phyloP scores from a whole-genome alignment of 2,329 filamentous ascomycete species.

The Aspergillus oerlinghausenensis region DNA sequence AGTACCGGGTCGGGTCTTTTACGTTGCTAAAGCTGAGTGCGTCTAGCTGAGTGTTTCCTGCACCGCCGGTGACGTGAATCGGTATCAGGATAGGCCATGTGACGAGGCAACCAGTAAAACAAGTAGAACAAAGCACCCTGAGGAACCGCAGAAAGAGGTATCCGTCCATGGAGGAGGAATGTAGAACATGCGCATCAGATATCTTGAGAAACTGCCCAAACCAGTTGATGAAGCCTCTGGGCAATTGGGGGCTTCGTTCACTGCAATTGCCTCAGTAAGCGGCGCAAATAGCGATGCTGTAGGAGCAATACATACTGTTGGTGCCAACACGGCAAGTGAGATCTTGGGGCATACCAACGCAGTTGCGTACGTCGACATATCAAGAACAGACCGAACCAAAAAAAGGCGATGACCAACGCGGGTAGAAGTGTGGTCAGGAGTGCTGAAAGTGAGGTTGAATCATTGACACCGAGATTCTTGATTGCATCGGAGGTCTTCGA shows the following conservation, averaged over 20 bases:
- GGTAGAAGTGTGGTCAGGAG: constrained; percentile 48
- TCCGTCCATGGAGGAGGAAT: constrained; percentile 84
- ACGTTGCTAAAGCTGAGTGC: constrained; percentile 78
- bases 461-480: constrained; percentile 25
- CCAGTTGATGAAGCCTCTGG: constrained; percentile 51
- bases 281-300: neutral
- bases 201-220: constrained; percentile 50
- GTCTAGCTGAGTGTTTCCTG: constrained; percentile 63
- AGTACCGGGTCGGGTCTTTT: constrained; percentile 59
- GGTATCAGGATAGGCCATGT: constrained; percentile 88
- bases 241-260: constrained; percentile 46
- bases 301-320: constrained; percentile 30
- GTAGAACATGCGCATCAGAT: constrained; percentile 74
- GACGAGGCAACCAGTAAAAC: constrained; percentile 73
- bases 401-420: constrained; percentile 39
- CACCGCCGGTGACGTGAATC: constrained; percentile 78
- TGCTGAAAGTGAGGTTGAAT: constrained; percentile 48
- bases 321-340: constrained; percentile 39
- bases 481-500: constrained; percentile 30
- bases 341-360: constrained; percentile 44
- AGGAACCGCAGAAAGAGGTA: constrained; percentile 90
- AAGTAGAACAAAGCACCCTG: constrained; percentile 71
- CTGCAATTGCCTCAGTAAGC: constrained; percentile 17
- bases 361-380: constrained; percentile 42
- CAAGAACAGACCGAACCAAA: constrained; percentile 44